phyloP scores from a whole-genome alignment of 768 basidiomycete species.

The Cystobasidium tubakii region DNA sequence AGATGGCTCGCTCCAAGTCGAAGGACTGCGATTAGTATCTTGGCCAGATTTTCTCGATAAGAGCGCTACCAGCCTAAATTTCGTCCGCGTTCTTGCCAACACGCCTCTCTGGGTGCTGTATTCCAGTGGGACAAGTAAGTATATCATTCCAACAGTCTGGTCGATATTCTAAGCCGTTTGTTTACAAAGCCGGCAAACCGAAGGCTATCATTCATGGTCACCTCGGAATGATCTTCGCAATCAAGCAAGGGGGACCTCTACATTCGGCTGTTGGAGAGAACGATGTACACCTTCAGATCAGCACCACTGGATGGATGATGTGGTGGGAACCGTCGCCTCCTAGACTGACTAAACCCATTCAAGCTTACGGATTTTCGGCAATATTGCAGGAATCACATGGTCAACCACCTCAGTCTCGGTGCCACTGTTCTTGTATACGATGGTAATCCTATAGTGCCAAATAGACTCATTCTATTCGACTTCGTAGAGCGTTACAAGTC shows the following conservation, averaged over 20 bases:
- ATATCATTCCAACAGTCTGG: slow-evolving; percentile 1
- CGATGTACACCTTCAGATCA: slow-evolving; percentile 36
- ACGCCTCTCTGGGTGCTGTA: slow-evolving; percentile 36
- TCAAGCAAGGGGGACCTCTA: neutral
- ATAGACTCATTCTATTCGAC: slow-evolving; percentile 28
- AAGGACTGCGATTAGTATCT: neutral
- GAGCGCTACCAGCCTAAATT: slow-evolving; percentile 7
- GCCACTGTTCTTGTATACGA: slow-evolving; percentile 35
- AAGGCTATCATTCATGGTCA: slow-evolving; percentile 38
- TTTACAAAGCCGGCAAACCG: slow-evolving; percentile 14
- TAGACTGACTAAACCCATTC: too few species aligned
- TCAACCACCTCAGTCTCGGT: slow-evolving; percentile 31
- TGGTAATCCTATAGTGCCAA: slow-evolving; percentile 35
- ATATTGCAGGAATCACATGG: slow-evolving; percentile 34
- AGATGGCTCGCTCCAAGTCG: neutral
- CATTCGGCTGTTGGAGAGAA: neutral
- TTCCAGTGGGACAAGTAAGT: slow-evolving; percentile 33
- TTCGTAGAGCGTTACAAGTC: slow-evolving; percentile 31
- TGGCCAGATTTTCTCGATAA: slow-evolving; percentile 30
- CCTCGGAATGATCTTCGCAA: slow-evolving; percentile 35
- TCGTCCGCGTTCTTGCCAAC: slow-evolving; percentile 34
- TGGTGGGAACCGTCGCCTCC: too few species aligned
- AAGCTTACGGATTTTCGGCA: too few species aligned
- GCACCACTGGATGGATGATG: slow-evolving; percentile 30
- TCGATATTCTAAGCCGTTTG: neutral